Conservation (phyloP, 148 eudicot species). For the Spergularia bocconei region DNA sequence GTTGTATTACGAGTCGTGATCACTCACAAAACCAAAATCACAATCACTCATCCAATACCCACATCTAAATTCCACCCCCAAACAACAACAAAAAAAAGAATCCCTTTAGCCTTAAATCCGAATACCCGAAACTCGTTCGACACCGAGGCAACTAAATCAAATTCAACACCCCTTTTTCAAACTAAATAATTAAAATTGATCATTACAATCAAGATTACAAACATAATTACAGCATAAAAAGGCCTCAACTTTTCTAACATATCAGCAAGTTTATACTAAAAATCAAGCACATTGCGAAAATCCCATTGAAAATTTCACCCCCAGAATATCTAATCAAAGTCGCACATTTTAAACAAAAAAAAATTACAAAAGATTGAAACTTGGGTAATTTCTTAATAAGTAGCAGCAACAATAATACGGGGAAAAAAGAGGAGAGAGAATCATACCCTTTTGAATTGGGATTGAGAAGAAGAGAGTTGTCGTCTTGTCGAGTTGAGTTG, state of each 20-base stretch:
- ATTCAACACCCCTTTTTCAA: background rate
- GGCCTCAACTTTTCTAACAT: too few relatives aligned
- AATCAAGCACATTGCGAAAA: background rate
- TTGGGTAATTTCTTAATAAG: too few relatives aligned
- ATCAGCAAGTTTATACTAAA: background rate
- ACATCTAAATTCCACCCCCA: background rate
- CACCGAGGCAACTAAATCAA: background rate
- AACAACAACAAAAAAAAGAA: background rate
- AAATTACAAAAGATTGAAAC: background rate
- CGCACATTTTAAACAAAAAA: background rate
- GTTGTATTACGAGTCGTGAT: background rate
- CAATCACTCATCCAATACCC: background rate
- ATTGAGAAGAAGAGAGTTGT: background rate
- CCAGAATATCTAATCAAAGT: background rate
- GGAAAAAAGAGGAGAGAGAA: background rate
- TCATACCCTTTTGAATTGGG: background rate
- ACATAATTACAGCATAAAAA: too few relatives aligned
- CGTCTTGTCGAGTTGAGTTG: too few relatives aligned
- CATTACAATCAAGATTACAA: background rate
- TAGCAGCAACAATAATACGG: background rate
- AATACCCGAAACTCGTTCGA: background rate
- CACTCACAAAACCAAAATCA: background rate
- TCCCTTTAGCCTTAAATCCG: background rate
- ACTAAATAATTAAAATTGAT: background rate
- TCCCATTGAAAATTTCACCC: background rate